Base-by-base conservation (phyloP, 1,284 basidiomycete genomes). In the Ustilago tritici region DNA sequence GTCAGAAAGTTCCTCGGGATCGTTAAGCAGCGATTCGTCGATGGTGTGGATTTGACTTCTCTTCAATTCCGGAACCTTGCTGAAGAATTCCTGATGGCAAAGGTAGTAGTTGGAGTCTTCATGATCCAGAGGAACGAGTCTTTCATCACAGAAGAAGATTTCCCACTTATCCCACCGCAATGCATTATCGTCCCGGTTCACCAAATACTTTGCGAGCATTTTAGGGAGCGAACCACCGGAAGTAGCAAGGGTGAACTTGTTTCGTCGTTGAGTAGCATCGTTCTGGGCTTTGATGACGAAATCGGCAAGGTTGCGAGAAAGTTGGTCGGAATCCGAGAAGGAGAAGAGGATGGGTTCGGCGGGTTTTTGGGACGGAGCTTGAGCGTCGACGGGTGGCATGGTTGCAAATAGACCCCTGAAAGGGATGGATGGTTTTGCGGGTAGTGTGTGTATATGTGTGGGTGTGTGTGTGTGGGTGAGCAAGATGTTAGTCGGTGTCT, bases 101-200 rank as follows among this genome's bases (percentile, higher is more conserved):
- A 94, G 90, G 11, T 87, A 85, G 88, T 96, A 95, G 88, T 99
- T 99, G 47, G 93, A 95, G 86, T 98, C 95, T 61, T 92, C 89
- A 85, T 97, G 90, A 88, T 95, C 92, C 82, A 98, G 91, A 0
- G 95, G 94, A 14, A 99, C 97, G 65, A 92, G 91, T 63, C 97
- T 93, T 88, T 99, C 97, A 87, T 99, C 97, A 60, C 92, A 95
- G 87, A 98, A 99, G 88, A 93, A 99, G 82, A 99, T 91, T 82
- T 98, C 94, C 95, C 95, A 99, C 87, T 94, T 94, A 86, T 95
- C 92, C 95, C 97, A 99, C 86, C 93, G 93, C 15, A 95, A 90
- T 53, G 81, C 84, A 57, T 90, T 90, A 49, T 92, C 88, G 23
- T 65, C 67, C 78, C 93, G 89, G 64, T 87, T 89, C 71, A 95